Evolutionary conservation across 768 basidiomycete genomes (phyloP).

Genomic region (Amanita pallidorosea): DNA sequence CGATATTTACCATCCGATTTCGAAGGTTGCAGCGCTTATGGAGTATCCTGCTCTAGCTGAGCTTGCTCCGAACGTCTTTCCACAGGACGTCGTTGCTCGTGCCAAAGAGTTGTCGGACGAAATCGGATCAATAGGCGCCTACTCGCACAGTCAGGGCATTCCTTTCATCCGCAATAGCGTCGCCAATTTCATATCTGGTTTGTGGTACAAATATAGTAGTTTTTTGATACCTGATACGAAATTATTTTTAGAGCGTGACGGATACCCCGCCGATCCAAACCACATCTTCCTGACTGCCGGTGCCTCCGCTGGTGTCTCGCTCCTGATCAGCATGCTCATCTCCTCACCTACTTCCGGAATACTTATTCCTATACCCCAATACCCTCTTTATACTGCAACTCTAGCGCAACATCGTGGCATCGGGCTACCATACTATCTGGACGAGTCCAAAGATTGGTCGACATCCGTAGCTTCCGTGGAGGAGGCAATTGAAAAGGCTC

Average conservation of each 20-base stretch:
- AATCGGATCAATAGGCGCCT: slow-evolving; percentile 91
- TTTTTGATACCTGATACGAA: slow-evolving; percentile 4
- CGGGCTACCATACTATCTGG: slow-evolving; percentile 80
- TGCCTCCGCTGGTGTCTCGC: slow-evolving; percentile 89
- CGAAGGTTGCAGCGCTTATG: slow-evolving; percentile 77
- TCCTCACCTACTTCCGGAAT: slow-evolving; percentile 58
- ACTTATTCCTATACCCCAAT: slow-evolving; percentile 96
- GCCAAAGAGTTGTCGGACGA: slow-evolving; percentile 73
- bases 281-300: slow-evolving; percentile 93
- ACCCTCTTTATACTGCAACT: slow-evolving; percentile 94
- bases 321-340: slow-evolving; percentile 74
- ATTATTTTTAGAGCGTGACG: slow-evolving; percentile 65
- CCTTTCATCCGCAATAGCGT: slow-evolving; percentile 81
- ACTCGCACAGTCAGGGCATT: slow-evolving; percentile 92
- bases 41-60: slow-evolving; percentile 85
- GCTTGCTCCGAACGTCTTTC: slow-evolving; percentile 71
- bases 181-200: slow-evolving; percentile 83
- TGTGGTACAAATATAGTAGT: slow-evolving; percentile 12
- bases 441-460: slow-evolving; percentile 76
- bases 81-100: slow-evolving; percentile 73
- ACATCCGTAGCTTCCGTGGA: slow-evolving; percentile 63
- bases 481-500: slow-evolving; percentile 54
- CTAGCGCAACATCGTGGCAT: slow-evolving; percentile 79
- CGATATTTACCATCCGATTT: background rate
- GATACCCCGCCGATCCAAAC: slow-evolving; percentile 69